Evolutionary conservation across 305 asterid genomes (phyloP), one percentile per base, ranked within the genome.

Genomic region (Fraxinus angustifolia): DNA sequence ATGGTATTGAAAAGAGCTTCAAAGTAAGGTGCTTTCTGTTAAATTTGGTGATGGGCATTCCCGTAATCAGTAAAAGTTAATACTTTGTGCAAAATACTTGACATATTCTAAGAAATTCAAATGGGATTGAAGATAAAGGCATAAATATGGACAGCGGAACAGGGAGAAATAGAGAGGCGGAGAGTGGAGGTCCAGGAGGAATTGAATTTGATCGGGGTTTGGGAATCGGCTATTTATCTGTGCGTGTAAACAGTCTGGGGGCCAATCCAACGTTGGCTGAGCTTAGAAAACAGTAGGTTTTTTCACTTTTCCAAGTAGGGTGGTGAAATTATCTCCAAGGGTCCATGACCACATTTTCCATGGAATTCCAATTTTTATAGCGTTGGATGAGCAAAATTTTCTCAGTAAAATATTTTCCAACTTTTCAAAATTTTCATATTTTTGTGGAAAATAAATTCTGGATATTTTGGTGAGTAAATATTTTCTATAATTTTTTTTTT

Each of bases 31-130:
- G 84, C 83, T 87, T 90, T 80, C 87, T 80, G 79, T 84, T 71
- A 11, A 75, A 79, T 53, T 82, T 77, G 78, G 73, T 78, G 84
- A 89, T 38, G 87, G 45, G 89, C 94, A 92, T 90, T 82, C 89
- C 93, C 83, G 78, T 78, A 40, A 14, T 31, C 75, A 68, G 16
- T 26, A 28, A 12, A 67, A 30, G 73, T 11, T 67, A 4, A 28
- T 35, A 28, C 38, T 28, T 28, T 8, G 35, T 11, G 38, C 36
- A 23, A 62, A 7, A 8, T 19, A 62, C 33, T 21, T 2, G 21
- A 21, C 72, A 62, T 16, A 8, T 62, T 62, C 72, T 62, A 16
- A 62, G 16, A 62, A 62, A 62, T 23, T 62, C 34, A 62, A 62
- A 26, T 62, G 34, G 72, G 34, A 62, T 62, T 62, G n/a, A 23